These are phyloP conservation scores for Rhizophagus prolifer DNA, from an alignment of 192 early-diverging fungal genomes.

Conservation along the genomic window DNA sequence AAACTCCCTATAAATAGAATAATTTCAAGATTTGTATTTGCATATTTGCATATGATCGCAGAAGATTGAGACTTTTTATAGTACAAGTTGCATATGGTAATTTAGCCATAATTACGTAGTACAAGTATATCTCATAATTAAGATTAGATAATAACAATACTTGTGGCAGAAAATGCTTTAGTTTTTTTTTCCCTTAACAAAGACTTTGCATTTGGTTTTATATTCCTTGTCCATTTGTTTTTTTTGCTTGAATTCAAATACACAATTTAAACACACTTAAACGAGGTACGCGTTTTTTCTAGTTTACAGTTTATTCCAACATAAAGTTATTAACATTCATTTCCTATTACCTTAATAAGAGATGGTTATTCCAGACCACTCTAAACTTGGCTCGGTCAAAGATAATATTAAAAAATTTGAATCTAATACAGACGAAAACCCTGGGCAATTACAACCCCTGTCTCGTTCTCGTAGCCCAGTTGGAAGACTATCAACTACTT, in stretches of 20 bases:
- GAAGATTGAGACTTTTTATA: background rate
- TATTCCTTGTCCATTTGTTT: background rate
- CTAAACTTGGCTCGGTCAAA: background rate
- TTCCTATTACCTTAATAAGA: background rate
- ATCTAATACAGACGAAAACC: background rate
- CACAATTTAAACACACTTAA: background rate
- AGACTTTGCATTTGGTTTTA: background rate
- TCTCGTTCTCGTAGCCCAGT: conserved; percentile 13
- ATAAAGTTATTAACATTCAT: background rate
- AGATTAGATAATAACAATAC: background rate
- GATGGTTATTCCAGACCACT: conserved; percentile 29
- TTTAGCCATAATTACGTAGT: background rate
- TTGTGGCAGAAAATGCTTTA: background rate
- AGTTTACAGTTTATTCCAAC: background rate
- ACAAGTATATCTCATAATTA: background rate
- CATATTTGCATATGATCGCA: background rate
- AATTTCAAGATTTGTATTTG: background rate
- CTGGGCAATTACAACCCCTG: background rate
- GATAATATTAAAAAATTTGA: conserved; percentile 19
- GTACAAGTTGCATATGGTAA: background rate
- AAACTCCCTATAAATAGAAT: background rate
- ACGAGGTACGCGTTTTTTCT: background rate
- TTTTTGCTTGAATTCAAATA: background rate
- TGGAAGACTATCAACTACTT: background rate
- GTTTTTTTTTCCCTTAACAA: background rate